Evolutionary conservation across 2,329 filamentous ascomycete species (phyloP).

Genomic region (Remersonia thermophila): DNA sequence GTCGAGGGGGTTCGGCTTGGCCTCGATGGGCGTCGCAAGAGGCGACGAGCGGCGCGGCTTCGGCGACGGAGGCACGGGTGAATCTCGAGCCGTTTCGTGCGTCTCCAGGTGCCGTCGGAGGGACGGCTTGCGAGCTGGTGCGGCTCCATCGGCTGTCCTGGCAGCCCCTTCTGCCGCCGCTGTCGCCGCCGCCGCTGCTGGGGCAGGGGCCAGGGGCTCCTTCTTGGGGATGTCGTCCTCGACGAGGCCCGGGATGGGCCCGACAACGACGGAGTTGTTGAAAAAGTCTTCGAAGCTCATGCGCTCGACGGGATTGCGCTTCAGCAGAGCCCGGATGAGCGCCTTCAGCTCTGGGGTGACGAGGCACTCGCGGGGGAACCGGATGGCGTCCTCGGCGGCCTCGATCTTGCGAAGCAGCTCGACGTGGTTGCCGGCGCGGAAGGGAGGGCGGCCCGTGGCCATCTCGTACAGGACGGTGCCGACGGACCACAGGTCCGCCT

Average conservation of each 20-base stretch:
- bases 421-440: slow-evolving; percentile 86
- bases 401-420: slow-evolving; percentile 89
- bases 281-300: slow-evolving; percentile 84
- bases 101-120: slow-evolving; percentile 30
- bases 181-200: no score
- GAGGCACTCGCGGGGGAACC: slow-evolving; percentile 61
- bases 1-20: slow-evolving; percentile 22
- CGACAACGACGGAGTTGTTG: slow-evolving; percentile 55
- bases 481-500: slow-evolving; percentile 94
- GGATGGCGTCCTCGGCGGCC: slow-evolving; percentile 71
- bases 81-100: slow-evolving; percentile 25
- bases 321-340: slow-evolving; percentile 69
- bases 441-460: slow-evolving; percentile 81
- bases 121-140: slow-evolving; percentile 25
- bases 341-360: slow-evolving; percentile 67
- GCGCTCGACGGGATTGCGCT: slow-evolving; percentile 73
- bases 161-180: slow-evolving; percentile 25
- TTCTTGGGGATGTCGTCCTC: slow-evolving; percentile 56
- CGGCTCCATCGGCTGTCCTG: slow-evolving; percentile 21
- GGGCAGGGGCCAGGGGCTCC: no score
- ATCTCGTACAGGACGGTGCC: slow-evolving; percentile 94
- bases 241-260: slow-evolving; percentile 67
- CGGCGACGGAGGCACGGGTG: slow-evolving; percentile 24
- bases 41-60: slow-evolving; percentile 30
- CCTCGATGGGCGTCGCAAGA: slow-evolving; percentile 30